Evolutionary conservation across 2,329 filamentous ascomycete species (phyloP).

Genomic region (Salinomyces thailandicus): DNA sequence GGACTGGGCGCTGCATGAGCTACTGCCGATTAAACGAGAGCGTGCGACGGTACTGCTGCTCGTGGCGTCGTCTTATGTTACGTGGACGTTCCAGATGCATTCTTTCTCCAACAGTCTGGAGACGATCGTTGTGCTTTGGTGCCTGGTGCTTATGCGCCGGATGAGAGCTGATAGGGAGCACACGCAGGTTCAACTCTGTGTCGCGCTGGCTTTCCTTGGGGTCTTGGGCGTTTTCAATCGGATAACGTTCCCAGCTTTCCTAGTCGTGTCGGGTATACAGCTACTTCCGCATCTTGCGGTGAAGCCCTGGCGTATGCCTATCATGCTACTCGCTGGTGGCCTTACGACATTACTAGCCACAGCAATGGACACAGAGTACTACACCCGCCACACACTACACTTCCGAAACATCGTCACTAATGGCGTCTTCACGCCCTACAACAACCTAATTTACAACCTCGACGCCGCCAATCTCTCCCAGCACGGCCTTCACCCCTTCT

Average conservation of each 20-base stretch:
- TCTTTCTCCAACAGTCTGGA: constrained; percentile 98
- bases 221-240: constrained; percentile 90
- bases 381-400: constrained; percentile 57
- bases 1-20: constrained; percentile 93
- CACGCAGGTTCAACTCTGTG: constrained; percentile 64
- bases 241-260: constrained; percentile 91
- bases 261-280: constrained; percentile 71
- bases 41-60: constrained; percentile 68
- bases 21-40: constrained; percentile 63
- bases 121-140: constrained; percentile 87
- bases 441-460: constrained; percentile 44
- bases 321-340: constrained; percentile 54
- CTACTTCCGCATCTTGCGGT: constrained; percentile 76
- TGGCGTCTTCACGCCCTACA: constrained; percentile 41
- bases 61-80: constrained; percentile 92
- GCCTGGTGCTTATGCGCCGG: constrained; percentile 78
- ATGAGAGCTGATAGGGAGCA: constrained; percentile 70
- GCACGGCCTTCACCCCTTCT: constrained; percentile 44
- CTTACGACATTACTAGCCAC: constrained; percentile 66
- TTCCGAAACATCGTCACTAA: constrained; percentile 53
- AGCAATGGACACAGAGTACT: constrained; percentile 76
- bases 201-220: constrained; percentile 66
- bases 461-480: constrained; percentile 39
- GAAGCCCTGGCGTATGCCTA: constrained; percentile 43
- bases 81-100: constrained; percentile 97